Evolutionary conservation across 495 filamentous ascomycete species (phyloP).

Genomic region (Bombardia bombarda): DNA sequence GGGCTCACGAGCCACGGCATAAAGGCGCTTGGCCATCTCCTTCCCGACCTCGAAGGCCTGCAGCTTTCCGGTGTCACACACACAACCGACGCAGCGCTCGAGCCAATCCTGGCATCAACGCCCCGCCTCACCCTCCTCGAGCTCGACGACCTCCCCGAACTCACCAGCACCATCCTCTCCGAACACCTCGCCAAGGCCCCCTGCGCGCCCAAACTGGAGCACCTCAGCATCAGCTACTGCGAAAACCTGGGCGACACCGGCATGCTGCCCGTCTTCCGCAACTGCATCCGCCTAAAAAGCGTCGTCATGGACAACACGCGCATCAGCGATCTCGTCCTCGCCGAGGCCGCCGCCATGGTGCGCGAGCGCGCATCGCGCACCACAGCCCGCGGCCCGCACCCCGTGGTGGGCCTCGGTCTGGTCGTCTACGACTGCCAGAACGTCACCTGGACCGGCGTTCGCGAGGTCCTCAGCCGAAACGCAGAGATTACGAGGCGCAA

Average conservation of each 20-base stretch:
- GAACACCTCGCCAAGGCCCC: conserved; percentile 64
- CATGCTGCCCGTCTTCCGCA: conserved; percentile 74
- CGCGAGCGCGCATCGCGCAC: conserved; percentile 48
- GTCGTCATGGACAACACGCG: conserved; percentile 93
- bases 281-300: conserved; percentile 57
- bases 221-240: conserved; percentile 85
- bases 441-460: conserved; percentile 88
- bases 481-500: conserved; percentile 43
- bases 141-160: conserved; percentile 70
- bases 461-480: conserved; percentile 79
- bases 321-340: conserved; percentile 77
- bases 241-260: conserved; percentile 77
- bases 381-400: neutral
- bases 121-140: conserved; percentile 80
- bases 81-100: conserved; percentile 67
- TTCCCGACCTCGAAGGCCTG: conserved; percentile 74
- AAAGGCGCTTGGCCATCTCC: conserved; percentile 56
- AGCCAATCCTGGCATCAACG: conserved; percentile 62
- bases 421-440: conserved; percentile 85
- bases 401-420: conserved; percentile 58
- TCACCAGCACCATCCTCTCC: conserved; percentile 67
- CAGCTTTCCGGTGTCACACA: conserved; percentile 64
- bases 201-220: conserved; percentile 60
- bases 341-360: conserved; percentile 73
- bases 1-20: conserved; percentile 65